Evolutionary conservation across 83 land plant genomes (phyloP), one percentile per base, ranked within the genome.

Genomic region (Diphasiastrum complanatum): DNA sequence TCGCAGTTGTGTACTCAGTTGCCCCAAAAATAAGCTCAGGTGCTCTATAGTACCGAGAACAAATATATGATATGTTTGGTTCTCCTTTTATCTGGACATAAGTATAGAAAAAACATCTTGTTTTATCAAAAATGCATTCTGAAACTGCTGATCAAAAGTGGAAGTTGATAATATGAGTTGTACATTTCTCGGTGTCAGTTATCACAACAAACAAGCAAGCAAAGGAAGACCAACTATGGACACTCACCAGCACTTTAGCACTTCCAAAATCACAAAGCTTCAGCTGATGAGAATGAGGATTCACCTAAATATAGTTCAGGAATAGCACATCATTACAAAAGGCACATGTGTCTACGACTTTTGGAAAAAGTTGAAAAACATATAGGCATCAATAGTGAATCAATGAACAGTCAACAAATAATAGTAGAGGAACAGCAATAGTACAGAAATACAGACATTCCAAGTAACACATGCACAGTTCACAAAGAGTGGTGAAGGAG

Each of bases 261-360:
- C 71, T 68, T 19, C 71, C 71, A 26, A 68, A 68, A 43, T 68
- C 71, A 47, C 71, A 68, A 11, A 68, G 70, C 69, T 68, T 68
- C 53, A 68, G 71, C 55, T 68, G 71, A 19, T 68, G 71, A 0
- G 71, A 62, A 47, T 68, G 71, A 43, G 69, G 71, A 62, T 68
- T 68, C 47, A 68, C 71, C 71, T 68, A 70, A 0, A 38, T 1
- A 32, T 5, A 20, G 43, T 40, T n/a, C n/a, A n/a, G n/a, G n/a
- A n/a, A n/a, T n/a, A n/a, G n/a, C n/a, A n/a, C n/a, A n/a, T 8
- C 43, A 40, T 40, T 40, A 40, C 12, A 40, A 40, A 40, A 8
- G 43, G 8, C 16, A 40, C 43, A 40, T 16, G 43, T 40, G n/a
- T n/a, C n/a, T n/a, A n/a, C n/a, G n/a, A n/a, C n/a, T n/a, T n/a